A percentile compares a stretch with the other conserved stretches of the same genome.
These are phyloP conservation scores for Coemansia biformis DNA, from an alignment of 192 early-diverging fungal species.

Conservation along the genomic window DNA sequence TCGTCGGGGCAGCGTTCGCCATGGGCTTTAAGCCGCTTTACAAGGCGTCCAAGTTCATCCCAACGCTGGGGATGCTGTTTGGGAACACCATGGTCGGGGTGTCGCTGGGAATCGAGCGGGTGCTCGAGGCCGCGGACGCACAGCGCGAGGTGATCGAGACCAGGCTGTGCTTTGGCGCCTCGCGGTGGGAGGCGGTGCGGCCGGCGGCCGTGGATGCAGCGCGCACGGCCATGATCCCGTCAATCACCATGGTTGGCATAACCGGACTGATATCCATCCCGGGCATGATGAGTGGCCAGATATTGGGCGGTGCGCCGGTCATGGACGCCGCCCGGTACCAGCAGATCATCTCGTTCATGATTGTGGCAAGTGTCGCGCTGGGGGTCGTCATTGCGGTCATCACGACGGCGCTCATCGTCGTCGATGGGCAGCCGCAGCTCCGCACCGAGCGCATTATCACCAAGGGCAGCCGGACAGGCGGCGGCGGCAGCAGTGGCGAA, in stretches of 20 bases:
- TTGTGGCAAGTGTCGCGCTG: constrained; percentile 64
- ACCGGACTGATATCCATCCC: constrained; percentile 85
- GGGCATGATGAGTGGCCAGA: constrained; percentile 86
- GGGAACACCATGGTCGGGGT: constrained; percentile 74
- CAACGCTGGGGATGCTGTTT: constrained; percentile 79
- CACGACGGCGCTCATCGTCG: constrained; percentile 24
- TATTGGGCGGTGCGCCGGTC: constrained; percentile 75
- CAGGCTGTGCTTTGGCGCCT: constrained; percentile 70
- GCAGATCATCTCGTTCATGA: constrained; percentile 84
- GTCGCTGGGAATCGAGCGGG: constrained; percentile 58
- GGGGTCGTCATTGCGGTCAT: constrained; percentile 49
- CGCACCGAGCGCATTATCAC: constrained; percentile 23
- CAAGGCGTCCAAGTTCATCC: constrained; percentile 70
- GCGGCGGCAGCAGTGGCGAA: not conserved
- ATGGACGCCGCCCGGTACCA: constrained; percentile 77
- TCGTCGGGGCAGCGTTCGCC: constrained; percentile 52
- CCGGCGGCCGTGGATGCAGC: constrained; percentile 71
- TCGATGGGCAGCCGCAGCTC: constrained; percentile 31
- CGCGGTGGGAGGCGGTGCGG: constrained; percentile 76
- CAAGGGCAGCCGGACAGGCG: not conserved
- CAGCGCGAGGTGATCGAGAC: constrained; percentile 50
- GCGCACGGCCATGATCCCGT: constrained; percentile 70
- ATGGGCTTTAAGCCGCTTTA: constrained; percentile 66
- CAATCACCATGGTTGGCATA: constrained; percentile 71
- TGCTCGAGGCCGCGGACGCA: constrained; percentile 55